Evolutionary conservation across 805 yeast genomes (phyloP), one percentile per base, ranked within the genome.

Genomic region (Candida morakotiae): DNA sequence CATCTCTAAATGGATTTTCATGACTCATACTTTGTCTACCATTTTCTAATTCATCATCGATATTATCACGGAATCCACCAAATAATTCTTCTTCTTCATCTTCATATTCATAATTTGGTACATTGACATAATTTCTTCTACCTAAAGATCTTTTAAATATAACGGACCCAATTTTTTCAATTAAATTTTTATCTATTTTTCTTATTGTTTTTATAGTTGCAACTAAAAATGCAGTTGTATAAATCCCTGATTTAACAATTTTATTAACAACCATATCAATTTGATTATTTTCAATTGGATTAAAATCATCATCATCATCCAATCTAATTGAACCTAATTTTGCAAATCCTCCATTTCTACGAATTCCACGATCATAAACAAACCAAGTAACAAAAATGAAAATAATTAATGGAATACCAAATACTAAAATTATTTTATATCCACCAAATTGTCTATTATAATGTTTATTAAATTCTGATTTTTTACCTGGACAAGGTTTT

Each of bases 401-500:
- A 2, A 79, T 76, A 41, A 67, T 52, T 2, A 82, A 40, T 11
- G 94, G 91, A 13, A 83, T 48, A 7, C 75, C 48, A 14, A 86
- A 60, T 2, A 83, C 67, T 21, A 77, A 38, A 33, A 77, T 60
- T 39, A 83, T 55, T 10, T 75, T 69, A 15, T 69, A 62, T 0
- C 87, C 83, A 9, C 67, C 72, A 3, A 85, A 51, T 1, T 82
- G 79, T 19, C 66, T 64, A 9, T 71, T 70, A 44, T 78, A 74
- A 34, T 73, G 66, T 40, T 70, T 61, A 35, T 67, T 59, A 52
- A 77, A 88, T 47, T 87, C 81, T 9, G 63, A 58, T 43, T 81
- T 79, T 50, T 80, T 85, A 1, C 98, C 98, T 4, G 98, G 97
- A 58, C 98, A 93, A 6, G 97, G 76, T 38, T 64, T 71, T 2